Base-by-base conservation (phyloP, 139 green algal genomes). In the Deuterostichococcus epilithicus region DNA sequence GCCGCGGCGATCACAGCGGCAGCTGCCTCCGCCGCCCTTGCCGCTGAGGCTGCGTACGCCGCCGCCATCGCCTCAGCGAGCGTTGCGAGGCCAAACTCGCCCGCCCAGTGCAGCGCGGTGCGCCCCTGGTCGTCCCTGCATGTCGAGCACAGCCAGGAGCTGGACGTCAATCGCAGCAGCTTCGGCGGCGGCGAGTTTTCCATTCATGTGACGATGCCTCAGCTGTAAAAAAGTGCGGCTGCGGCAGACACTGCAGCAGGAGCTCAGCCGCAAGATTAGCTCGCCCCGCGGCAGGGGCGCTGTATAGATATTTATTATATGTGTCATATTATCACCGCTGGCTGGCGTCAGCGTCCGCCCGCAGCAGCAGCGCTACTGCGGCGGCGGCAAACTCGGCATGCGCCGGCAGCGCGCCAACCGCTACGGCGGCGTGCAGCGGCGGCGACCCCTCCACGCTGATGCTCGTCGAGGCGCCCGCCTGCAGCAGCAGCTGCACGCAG, bases 41-140 rank as follows among this genome's bases (percentile, higher is more conserved):
- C 58, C 39, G 74, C 72, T 32, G 32, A 33, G 69, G 37, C 38
- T 5, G 39, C 72, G 3, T 65, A 70, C 5, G 69, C 67, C 8
- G 67, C n/a, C 45, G 92, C 32, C 66, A 95, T 82, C 47, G 68
- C 2, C 13, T 76, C 37, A 0, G 38, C 71, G 13, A 88, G 66
- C 0, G 71, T 33, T 8, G 4, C 8, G 2, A 89, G 76, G 1
- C 90, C 90, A 8, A 83, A 72, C 63, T 78, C 77, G 23, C 90
- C 89, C 1, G 91, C 92, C 89, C 90, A 95, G 84, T 96, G 92
- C 72, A 96, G 74, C 3, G 92, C 80, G 0, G 90, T 93, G 37
- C 92, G 86, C 1, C 86, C 86, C 37, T 84, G 80, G 72, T 97
- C 92, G 73, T 97, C 93, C 68, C 88, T 93, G 80, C 25, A 78